phyloP scores from a whole-genome alignment of 2,329 filamentous ascomycete species.

The Paramyrothecium roridum region DNA sequence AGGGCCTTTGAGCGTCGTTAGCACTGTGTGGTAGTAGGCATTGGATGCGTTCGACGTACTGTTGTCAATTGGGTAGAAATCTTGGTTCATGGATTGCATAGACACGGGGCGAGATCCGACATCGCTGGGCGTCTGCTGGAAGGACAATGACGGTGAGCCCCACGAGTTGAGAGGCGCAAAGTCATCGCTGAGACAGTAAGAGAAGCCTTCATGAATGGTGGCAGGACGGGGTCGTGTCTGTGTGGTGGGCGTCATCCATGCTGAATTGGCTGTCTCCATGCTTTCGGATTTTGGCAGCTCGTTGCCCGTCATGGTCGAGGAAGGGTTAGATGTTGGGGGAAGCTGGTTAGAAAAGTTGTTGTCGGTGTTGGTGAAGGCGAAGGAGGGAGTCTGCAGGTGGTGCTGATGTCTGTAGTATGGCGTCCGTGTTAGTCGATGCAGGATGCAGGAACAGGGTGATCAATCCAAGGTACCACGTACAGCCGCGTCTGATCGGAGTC shows the following conservation, averaged over 20 bases:
- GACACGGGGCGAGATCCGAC: constrained; percentile 52
- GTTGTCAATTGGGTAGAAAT: constrained; percentile 52
- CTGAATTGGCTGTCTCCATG: constrained; percentile 36
- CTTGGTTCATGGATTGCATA: constrained; percentile 57
- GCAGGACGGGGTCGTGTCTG: constrained; percentile 52
- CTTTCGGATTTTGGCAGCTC: constrained; percentile 48
- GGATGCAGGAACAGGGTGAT: constrained; percentile 15
- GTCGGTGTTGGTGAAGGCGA: constrained; percentile 44
- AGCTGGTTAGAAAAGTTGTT: constrained; percentile 45
- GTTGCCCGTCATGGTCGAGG: constrained; percentile 42
- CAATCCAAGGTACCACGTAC: constrained; percentile 37
- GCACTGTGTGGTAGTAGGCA: neutral
- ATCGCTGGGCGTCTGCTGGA: constrained; percentile 49
- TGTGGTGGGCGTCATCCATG: constrained; percentile 55
- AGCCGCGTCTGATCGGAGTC: constrained; percentile 48
- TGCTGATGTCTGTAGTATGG: constrained; percentile 12
- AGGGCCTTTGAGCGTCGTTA: constrained; percentile 13
- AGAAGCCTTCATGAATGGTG: constrained; percentile 60
- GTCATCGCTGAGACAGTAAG: constrained; percentile 54
- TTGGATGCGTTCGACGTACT: constrained; percentile 33
- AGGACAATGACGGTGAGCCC: constrained; percentile 52
- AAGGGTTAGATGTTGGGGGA: constrained; percentile 37
- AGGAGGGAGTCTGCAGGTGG: constrained; percentile 44
- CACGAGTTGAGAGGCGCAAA: constrained; percentile 51
- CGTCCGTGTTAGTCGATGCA: constrained; percentile 17